phyloP scores from a whole-genome alignment of 2,329 filamentous ascomycete species.

The Cercospora berteroae region DNA sequence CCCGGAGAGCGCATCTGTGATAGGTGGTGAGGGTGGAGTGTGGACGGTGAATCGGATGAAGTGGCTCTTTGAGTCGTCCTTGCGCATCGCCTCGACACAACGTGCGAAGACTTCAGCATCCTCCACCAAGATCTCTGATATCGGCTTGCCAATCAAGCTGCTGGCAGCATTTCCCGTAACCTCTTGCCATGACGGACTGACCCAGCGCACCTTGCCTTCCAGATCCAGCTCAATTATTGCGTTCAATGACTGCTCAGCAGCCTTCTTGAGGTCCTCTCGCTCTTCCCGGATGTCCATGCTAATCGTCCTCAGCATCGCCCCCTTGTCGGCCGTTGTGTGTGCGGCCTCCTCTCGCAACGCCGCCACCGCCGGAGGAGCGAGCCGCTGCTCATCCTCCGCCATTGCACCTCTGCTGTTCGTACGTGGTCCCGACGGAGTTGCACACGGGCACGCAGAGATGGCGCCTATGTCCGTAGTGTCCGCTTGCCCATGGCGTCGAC shows the following conservation, averaged over 20 bases:
- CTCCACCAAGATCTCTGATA: constrained; percentile 77
- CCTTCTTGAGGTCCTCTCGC: constrained; percentile 88
- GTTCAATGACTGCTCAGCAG: constrained; percentile 93
- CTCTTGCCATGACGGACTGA: constrained; percentile 92
- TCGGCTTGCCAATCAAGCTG: constrained; percentile 70
- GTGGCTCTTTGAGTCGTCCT: constrained; percentile 88
- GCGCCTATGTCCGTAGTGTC: constrained; percentile 21
- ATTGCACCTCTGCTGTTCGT: constrained; percentile 9
- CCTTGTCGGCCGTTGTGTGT: constrained; percentile 23
- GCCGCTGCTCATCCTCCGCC: constrained; percentile 25
- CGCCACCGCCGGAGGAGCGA: constrained; percentile 46
- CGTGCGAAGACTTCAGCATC: constrained; percentile 79
- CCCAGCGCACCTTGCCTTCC: constrained; percentile 88
- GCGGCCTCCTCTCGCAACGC: constrained; percentile 44
- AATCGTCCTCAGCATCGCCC: constrained; percentile 60
- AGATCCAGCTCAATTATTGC: constrained; percentile 92
- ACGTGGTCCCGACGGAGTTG: constrained; percentile 4
- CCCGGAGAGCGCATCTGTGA: constrained; percentile 48
- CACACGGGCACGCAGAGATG: constrained; percentile 15
- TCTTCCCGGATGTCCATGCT: constrained; percentile 92
- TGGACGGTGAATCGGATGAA: constrained; percentile 77
- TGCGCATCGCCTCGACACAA: constrained; percentile 82
- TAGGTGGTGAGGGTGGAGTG: constrained; percentile 55
- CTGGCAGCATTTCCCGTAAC: constrained; percentile 78
- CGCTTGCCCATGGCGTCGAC: constrained; percentile 23